Evolutionary conservation across 495 filamentous ascomycete genomes (phyloP), one percentile per base, ranked within the genome.

Genomic region (Glonium stellatum): DNA sequence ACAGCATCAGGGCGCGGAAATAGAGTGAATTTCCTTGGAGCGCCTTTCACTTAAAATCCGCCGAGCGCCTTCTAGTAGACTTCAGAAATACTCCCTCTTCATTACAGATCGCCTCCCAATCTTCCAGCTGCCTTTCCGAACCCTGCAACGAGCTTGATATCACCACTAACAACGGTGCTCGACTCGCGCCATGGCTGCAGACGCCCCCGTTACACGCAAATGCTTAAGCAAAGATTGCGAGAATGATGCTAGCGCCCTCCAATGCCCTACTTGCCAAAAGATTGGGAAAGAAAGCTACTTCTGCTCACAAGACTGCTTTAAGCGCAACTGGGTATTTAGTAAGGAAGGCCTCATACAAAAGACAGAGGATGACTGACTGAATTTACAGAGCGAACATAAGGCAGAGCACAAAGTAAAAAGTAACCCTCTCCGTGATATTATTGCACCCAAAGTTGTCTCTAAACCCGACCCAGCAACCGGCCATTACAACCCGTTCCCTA

Each of bases 271-370:
- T 49, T 98, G 93, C 67, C 78, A 96, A 60, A 96, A 92, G 73
- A 73, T 88, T 54, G 91, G 88, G 51, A 92, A 87, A 68, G 89
- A 92, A 70, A 93, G 89, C 76, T 96, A 83, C 73, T 98, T 97
- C 79, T 98, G 93, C 78, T 90, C 90, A 11, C 95, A 98, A 71
- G 95, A 97, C 68, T 98, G 93, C 80, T 98, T 98, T 77, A 97
- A 96, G 79, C 84, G 83, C 70, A 97, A 89, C 77, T 98, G 93
- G 93, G 93, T 97, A 82, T 70, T 56, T 67, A 60, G 56, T 65
- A 71, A 69, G 69, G 67, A 54, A 1, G n/a, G 44, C 34, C 54
- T 21, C 12, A 6, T 18, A 25, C 12, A 57, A 18, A 48, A 58
- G 46, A 44, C 35, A 25, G 18, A 53, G 39, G 39, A 37, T 34